A percentile compares a stretch with the other conserved stretches of the same genome.
Evolutionary conservation across 1,284 basidiomycete genomes (phyloP).

Genomic region (Papiliotrema terrestris): DNA sequence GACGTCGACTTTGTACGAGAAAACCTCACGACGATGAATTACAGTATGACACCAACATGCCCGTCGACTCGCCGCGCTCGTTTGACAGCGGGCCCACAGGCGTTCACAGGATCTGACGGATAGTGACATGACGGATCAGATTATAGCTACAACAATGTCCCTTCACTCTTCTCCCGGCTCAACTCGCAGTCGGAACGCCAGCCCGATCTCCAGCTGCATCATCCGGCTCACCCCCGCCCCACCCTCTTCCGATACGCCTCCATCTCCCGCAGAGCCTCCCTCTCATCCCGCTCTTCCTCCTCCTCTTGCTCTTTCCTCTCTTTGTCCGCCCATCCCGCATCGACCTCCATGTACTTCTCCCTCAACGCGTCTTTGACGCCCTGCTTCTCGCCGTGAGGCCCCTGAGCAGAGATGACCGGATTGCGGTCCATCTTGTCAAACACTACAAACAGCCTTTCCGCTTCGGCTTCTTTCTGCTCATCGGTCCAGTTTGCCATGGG

Average conservation of each 20-base stretch:
- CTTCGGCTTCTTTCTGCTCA: slow-evolving; percentile 86
- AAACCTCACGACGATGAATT: no score
- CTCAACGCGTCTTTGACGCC: slow-evolving; percentile 29
- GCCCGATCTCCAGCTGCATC: no score
- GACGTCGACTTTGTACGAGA: no score
- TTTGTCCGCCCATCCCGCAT: slow-evolving; percentile 30
- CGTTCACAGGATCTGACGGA: no score
- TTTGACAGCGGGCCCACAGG: no score
- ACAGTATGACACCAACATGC: no score
- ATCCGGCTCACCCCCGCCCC: slow-evolving; percentile 8
- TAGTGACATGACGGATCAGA: no score
- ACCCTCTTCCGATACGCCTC: slow-evolving; percentile 34
- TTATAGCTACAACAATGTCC: not conserved
- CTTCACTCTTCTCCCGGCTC: not conserved
- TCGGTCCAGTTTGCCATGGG: slow-evolving; percentile 66
- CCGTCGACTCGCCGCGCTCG: no score
- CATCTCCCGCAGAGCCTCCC: slow-evolving; percentile 39
- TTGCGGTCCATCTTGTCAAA: slow-evolving; percentile 80
- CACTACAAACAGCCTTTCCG: slow-evolving; percentile 80
- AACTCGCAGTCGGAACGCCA: no score
- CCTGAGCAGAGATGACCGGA: slow-evolving; percentile 48
- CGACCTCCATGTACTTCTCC: slow-evolving; percentile 25
- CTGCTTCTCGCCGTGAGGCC: slow-evolving; percentile 25
- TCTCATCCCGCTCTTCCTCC: slow-evolving; percentile 35
- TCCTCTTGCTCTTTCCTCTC: slow-evolving; percentile 26